Evolutionary conservation across 345 rosid species (phyloP), one percentile per base, ranked within the genome.

Genomic region (Lepidium aucheri): DNA sequence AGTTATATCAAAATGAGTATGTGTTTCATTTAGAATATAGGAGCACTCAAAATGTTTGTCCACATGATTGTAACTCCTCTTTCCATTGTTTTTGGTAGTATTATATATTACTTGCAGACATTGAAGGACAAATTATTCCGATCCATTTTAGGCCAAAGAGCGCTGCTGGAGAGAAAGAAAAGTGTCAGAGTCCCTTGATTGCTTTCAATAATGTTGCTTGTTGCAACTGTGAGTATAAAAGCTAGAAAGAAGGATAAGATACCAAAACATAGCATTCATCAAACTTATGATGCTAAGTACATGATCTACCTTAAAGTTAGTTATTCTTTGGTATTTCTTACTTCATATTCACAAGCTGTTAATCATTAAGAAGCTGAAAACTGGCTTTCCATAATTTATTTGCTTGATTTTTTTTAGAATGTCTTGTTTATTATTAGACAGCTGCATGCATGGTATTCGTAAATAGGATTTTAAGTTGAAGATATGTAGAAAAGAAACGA

Each of bases 231-330:
- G 54, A 81, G 60, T 18, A 63, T 66, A 60, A 84, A 60, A 69
- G 44, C 63, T 30, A 73, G 57, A 60, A 82, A 76, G 60, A 86
- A 80, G 36, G 87, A 81, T 30, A 83, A 58, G 77, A 50, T 83
- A 67, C 84, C 61, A 42, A 83, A 68, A 76, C 80, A 56, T 70
- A 81, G 81, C 67, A 65, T 82, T 63, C 68, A 76, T 60, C 84
- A 64, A 54, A 79, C 71, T 59, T 95, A 94, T 77, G 95, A 95
- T 74, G 78, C 84, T 68, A 74, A 84, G 55, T 94, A 94, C 66
- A 94, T 94, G 99, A 86, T 97, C 56, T 90, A 75, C 80, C 68
- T 90, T 44, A 94, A 94, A 95, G 99, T 90, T 45, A 17, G 85
- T 41, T 12, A 17, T 80, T 60, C 50, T 46, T 73, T 52, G 47